These are phyloP conservation scores for Emmonsiellopsis sp. DNA, from an alignment of 2,329 filamentous ascomycete genomes.

Conservation along the genomic window DNA sequence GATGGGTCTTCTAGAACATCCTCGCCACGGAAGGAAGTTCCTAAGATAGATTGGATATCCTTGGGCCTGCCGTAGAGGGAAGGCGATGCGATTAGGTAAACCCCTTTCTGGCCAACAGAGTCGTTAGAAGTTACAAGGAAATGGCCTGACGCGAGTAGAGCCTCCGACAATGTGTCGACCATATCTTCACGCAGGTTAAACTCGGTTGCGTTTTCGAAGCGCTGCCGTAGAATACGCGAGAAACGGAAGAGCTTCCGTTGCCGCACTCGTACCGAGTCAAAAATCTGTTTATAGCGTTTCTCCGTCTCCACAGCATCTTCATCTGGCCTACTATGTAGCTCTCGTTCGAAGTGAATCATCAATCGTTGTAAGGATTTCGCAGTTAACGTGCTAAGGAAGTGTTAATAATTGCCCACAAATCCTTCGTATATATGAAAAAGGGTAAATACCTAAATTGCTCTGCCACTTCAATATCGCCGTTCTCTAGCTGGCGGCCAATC, in stretches of 20 bases:
- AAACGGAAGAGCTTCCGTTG: slow-evolving; percentile 96
- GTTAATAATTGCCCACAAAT: slow-evolving; percentile 17
- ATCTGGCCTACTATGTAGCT: slow-evolving; percentile 73
- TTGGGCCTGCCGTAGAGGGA: slow-evolving; percentile 63
- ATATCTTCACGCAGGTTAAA: slow-evolving; percentile 70
- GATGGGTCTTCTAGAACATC: slow-evolving; percentile 61
- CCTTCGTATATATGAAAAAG: neutral
- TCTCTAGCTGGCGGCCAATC: slow-evolving; percentile 81
- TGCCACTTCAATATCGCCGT: slow-evolving; percentile 90
- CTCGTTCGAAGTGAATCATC: slow-evolving; percentile 83
- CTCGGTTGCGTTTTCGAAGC: slow-evolving; percentile 94
- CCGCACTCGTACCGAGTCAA: slow-evolving; percentile 91
- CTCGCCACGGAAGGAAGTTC: slow-evolving; percentile 64
- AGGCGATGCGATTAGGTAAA: slow-evolving; percentile 78
- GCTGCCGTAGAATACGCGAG: slow-evolving; percentile 77
- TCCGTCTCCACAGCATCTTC: slow-evolving; percentile 85
- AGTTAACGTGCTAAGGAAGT: slow-evolving; percentile 57
- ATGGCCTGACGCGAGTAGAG: slow-evolving; percentile 71
- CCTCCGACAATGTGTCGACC: slow-evolving; percentile 68
- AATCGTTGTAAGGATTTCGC: slow-evolving; percentile 85
- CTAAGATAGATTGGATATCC: slow-evolving; percentile 77
- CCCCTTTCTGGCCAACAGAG: slow-evolving; percentile 60
- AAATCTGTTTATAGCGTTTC: slow-evolving; percentile 88
- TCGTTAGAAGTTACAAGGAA: slow-evolving; percentile 68
- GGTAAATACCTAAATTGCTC: slow-evolving; percentile 71